phyloP scores from a whole-genome alignment of 2,329 filamentous ascomycete genomes.

The Fusarium humuli region DNA sequence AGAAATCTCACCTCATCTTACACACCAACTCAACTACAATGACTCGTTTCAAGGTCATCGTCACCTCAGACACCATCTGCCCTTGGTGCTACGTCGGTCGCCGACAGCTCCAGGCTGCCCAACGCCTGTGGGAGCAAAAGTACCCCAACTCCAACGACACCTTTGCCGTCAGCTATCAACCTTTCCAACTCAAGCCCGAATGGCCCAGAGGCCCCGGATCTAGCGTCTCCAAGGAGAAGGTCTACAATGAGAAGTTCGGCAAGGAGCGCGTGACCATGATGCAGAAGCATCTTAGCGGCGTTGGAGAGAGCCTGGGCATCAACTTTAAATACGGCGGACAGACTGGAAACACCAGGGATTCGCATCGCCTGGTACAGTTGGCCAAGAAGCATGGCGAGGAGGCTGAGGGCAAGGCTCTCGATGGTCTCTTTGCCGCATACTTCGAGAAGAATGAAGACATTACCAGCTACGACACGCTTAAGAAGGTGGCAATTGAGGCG shows the following conservation, averaged over 20 bases:
- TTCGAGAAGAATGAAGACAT: conserved; percentile 60
- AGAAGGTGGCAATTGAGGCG: conserved; percentile 47
- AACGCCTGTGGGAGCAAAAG: conserved; percentile 54
- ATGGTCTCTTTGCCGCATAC: conserved; percentile 56
- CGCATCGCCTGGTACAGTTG: conserved; percentile 71
- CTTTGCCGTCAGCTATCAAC: conserved; percentile 60
- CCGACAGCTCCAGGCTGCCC: conserved; percentile 59
- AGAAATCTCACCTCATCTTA: conserved; percentile 1
- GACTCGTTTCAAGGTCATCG: conserved; percentile 64
- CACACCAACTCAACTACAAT: conserved; percentile 57
- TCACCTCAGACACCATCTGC: conserved; percentile 64
- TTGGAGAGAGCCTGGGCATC: conserved; percentile 55
- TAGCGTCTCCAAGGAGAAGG: conserved; percentile 53
- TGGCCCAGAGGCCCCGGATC: conserved; percentile 47
- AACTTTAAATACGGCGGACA: conserved; percentile 70
- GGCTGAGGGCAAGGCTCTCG: conserved; percentile 67
- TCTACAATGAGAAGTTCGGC: conserved; percentile 68
- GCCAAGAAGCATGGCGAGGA: conserved; percentile 62
- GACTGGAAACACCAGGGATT: conserved; percentile 82
- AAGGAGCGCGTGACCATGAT: conserved; percentile 63
- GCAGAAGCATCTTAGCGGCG: conserved; percentile 45
- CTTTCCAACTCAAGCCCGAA: conserved; percentile 58
- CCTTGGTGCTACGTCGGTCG: conserved; percentile 65
- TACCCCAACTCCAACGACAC: conserved; percentile 68
- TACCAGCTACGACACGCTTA: conserved; percentile 55